Percentiles rank a stretch among this genome's conserved stretches.
Evolutionary conservation across 805 yeast genomes (phyloP).

Genomic region (Kodamaea leandrae): DNA sequence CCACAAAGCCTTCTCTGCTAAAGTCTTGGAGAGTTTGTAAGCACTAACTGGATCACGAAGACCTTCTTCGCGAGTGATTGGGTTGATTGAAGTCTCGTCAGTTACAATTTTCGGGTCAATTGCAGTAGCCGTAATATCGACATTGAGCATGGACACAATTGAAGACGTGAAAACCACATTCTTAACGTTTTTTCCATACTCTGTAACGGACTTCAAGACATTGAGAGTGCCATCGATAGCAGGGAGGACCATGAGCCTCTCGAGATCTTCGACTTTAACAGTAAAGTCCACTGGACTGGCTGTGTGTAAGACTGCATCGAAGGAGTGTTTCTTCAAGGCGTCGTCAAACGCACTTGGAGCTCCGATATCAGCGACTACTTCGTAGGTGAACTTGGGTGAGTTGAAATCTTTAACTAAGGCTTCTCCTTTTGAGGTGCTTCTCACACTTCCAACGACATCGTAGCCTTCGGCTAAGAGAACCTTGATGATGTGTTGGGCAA

Average conservation of each 20-base stretch:
- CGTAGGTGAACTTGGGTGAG: constrained; percentile 23
- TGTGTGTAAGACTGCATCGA: constrained; percentile 46
- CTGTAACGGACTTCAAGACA: constrained; percentile 43
- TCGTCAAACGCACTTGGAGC: constrained; percentile 47
- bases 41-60: constrained; percentile 19
- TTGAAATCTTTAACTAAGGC: constrained; percentile 11
- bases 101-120: no score
- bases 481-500: constrained; percentile 45
- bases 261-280: constrained; percentile 36
- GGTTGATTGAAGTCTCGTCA: constrained; percentile 31
- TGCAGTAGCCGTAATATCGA: constrained; percentile 10
- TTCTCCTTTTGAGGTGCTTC: constrained; percentile 31
- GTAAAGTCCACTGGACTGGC: constrained; percentile 46
- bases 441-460: constrained; percentile 50
- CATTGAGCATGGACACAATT: constrained; percentile 43
- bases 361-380: constrained; percentile 33
- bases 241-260: constrained; percentile 50
- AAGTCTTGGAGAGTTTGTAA: constrained; percentile 30
- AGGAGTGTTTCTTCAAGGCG: constrained; percentile 38
- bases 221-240: constrained; percentile 55
- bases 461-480: constrained; percentile 38
- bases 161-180: constrained; percentile 55
- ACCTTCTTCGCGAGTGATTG: constrained; percentile 18
- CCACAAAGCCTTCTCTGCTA: constrained; percentile 36
- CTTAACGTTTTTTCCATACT: constrained; percentile 43